Evolutionary conservation across 2,329 filamentous ascomycete species (phyloP), one percentile per base, ranked within the genome.

Genomic region (Esteya vermicola): DNA sequence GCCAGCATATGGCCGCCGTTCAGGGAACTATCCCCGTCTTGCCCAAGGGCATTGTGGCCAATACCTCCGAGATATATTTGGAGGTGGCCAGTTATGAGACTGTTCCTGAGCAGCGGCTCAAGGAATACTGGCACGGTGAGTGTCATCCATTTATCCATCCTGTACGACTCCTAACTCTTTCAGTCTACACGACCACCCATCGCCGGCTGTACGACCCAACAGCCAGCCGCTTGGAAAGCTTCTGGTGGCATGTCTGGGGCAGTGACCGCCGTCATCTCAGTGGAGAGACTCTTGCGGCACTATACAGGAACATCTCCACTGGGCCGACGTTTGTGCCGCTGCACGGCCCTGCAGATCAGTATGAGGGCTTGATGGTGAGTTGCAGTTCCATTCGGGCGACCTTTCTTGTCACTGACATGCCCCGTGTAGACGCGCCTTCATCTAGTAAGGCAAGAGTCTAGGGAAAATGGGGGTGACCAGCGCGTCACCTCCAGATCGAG

Each of bases 161-260:
- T 19, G 23, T 10, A 13, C 14, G 21, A 9, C 19, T 14, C 12
- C 6, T 19, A 3, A 16, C 13, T n/a, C 25, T 6, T 20, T 18
- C 47, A 78, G 74, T 75, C 6, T 78, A 77, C 48, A 74, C 73
- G 10, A 73, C 65, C 23, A 78, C 71, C 14, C 68, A 70, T 45
- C 68, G 70, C 49, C 66, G 65, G 47, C 62, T 77, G 25, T 62
- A 67, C 43, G 73, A 78, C 48, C 74, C 74, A n/a, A 78, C 72
- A 4, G 72, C 73, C 22, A 68, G 68, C 43, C 70, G 75, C 16
- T 57, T 78, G 18, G 74, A 78, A 51, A 73, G 77, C 49, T 76
- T 77, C 48, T 79, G 74, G 74, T 78, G 72, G 68, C 73, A 77
- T 50, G 70, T 78, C 40, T 72, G 72, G 65, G 72, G 73, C 26